phyloP scores from a whole-genome alignment of 192 early-diverging fungal genomes.

The Coemansia sp. region DNA sequence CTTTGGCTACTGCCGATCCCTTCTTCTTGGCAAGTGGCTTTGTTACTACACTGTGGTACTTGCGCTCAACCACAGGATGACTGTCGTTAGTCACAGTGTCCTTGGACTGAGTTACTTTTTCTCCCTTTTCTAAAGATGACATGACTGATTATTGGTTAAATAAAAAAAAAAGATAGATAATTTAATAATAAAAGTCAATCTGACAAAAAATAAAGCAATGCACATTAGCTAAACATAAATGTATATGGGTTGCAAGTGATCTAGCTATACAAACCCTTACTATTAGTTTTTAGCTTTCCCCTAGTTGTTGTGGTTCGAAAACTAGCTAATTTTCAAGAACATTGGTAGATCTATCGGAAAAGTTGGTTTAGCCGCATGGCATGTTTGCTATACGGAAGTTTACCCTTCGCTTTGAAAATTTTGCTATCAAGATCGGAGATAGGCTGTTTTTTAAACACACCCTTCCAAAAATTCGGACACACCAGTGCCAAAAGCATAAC shows the following conservation, averaged over 20 bases:
- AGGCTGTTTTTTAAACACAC: not conserved
- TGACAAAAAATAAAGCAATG: not conserved
- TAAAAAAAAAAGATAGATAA: not conserved
- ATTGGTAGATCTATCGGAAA: not conserved
- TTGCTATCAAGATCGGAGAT: not conserved
- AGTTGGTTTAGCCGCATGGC: not conserved
- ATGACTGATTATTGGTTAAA: not conserved
- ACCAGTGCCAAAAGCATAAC: not conserved
- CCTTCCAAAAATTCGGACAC: not conserved
- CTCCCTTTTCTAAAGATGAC: not conserved
- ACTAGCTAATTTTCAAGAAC: no score
- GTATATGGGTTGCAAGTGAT: not conserved
- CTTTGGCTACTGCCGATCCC: not conserved
- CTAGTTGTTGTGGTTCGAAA: no score
- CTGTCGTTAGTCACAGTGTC: not conserved
- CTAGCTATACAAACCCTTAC: no score
- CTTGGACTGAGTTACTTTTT: not conserved
- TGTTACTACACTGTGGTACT: not conserved
- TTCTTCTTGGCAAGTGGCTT: not conserved
- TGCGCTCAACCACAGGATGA: not conserved
- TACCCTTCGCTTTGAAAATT: not conserved
- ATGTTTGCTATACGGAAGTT: not conserved
- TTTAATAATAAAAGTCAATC: not conserved
- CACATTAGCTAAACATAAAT: not conserved
- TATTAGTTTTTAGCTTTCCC: no score